These are phyloP conservation scores for Gliomastix tumulicola DNA, from an alignment of 2,329 filamentous ascomycete genomes.

Conservation along the genomic window DNA sequence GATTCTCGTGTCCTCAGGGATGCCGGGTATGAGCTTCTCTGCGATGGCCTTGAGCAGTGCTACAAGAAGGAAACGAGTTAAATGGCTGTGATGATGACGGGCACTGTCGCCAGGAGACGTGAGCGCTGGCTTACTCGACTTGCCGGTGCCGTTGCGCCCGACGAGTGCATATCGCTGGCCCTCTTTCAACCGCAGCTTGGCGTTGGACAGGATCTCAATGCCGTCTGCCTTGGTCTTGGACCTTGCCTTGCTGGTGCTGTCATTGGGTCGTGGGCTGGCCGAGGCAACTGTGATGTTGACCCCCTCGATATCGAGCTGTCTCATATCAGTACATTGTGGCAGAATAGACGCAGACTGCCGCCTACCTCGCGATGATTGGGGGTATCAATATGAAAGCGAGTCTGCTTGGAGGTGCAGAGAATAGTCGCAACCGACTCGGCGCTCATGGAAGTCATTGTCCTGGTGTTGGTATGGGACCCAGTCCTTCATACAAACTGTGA, in stretches of 20 bases:
- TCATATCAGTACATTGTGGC: too few species aligned
- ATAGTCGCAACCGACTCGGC: slow-evolving; percentile 46
- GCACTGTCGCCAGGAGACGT: background rate
- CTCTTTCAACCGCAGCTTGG: slow-evolving; percentile 64
- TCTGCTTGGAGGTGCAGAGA: slow-evolving; percentile 60
- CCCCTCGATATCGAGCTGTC: slow-evolving; percentile 62
- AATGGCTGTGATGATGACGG: background rate
- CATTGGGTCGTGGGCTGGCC: slow-evolving; percentile 11
- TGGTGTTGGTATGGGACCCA: background rate
- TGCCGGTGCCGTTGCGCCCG: slow-evolving; percentile 76
- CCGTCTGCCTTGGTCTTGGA: slow-evolving; percentile 34
- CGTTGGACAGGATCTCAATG: slow-evolving; percentile 64
- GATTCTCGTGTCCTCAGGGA: slow-evolving; percentile 58
- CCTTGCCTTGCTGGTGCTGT: slow-evolving; percentile 41
- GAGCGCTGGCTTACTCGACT: slow-evolving; percentile 54
- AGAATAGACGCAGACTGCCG: background rate
- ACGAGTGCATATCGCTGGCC: slow-evolving; percentile 71
- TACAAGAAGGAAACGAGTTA: slow-evolving; percentile 15
- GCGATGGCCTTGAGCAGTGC: slow-evolving; percentile 68
- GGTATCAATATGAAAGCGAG: slow-evolving; percentile 54
- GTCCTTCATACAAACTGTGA: background rate
- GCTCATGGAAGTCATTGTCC: slow-evolving; percentile 38
- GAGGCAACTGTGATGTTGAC: slow-evolving; percentile 61
- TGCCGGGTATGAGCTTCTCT: slow-evolving; percentile 71
- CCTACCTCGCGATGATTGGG: slow-evolving; percentile 51